phyloP scores from a whole-genome alignment of 2,329 filamentous ascomycete genomes.

The Fusarium buharicum region DNA sequence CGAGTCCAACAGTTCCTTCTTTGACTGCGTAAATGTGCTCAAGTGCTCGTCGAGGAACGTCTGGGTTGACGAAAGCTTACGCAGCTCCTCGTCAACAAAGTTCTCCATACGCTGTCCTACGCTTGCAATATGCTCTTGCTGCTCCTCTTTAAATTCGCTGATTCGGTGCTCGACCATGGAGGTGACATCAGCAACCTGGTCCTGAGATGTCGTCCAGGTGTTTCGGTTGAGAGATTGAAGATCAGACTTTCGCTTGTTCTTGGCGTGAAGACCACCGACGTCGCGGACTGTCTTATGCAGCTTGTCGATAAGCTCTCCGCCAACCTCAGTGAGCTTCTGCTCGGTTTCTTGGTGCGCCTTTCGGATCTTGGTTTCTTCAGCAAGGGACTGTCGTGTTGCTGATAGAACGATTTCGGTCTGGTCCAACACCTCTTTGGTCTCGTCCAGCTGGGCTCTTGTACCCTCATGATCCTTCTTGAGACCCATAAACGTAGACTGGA shows the following conservation, averaged over 20 bases:
- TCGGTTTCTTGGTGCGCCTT: conserved; percentile 90
- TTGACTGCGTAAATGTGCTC: conserved; percentile 72
- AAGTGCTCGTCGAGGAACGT: conserved; percentile 76
- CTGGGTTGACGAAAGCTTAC: conserved; percentile 76
- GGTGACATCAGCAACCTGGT: conserved; percentile 80
- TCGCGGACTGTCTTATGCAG: conserved; percentile 82
- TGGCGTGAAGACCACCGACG: conserved; percentile 83
- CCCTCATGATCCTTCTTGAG: conserved; percentile 91
- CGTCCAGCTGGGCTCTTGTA: conserved; percentile 76
- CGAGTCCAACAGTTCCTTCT: conserved; percentile 73
- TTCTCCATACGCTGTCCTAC: conserved; percentile 77
- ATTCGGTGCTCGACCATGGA: conserved; percentile 80
- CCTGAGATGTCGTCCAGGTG: conserved; percentile 81
- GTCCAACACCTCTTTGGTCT: conserved; percentile 82
- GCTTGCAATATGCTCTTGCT: conserved; percentile 73
- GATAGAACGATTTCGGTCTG: conserved; percentile 87
- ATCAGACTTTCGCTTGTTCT: conserved; percentile 85
- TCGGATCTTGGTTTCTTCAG: conserved; percentile 81
- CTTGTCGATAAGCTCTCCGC: conserved; percentile 79
- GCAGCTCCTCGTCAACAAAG: conserved; percentile 80
- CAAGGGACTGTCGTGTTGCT: conserved; percentile 78
- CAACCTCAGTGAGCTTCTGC: conserved; percentile 76
- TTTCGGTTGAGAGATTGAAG: conserved; percentile 82
- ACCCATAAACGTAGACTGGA: conserved; percentile 87
- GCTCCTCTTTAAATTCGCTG: conserved; percentile 75